These are phyloP conservation scores for Nemania abortiva DNA, from an alignment of 2,329 filamentous ascomycete species.

Conservation along the genomic window DNA sequence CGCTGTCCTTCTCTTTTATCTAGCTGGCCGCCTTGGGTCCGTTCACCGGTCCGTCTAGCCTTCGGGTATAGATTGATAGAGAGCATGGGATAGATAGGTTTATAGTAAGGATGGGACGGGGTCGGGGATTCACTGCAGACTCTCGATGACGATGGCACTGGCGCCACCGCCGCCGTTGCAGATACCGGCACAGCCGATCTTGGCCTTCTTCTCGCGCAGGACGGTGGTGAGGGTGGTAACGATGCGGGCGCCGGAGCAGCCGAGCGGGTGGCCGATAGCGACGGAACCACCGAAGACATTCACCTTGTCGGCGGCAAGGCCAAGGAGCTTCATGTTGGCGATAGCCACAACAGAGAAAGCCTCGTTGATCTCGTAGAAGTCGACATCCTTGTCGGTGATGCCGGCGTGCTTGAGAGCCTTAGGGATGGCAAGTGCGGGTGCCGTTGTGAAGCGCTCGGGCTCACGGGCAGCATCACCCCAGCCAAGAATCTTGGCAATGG, in stretches of 20 bases:
- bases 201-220: slow-evolving; percentile 88
- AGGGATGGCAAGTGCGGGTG: slow-evolving; percentile 92
- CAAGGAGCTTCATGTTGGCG: slow-evolving; percentile 94
- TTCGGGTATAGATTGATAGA: slow-evolving; percentile 12
- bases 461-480: slow-evolving; percentile 95
- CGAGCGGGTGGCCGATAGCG: slow-evolving; percentile 94
- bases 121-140: slow-evolving; percentile 52
- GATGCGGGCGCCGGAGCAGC: slow-evolving; percentile 93
- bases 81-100: slow-evolving; percentile 9
- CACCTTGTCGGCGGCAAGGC: slow-evolving; percentile 83
- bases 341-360: slow-evolving; percentile 97
- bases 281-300: slow-evolving; percentile 97
- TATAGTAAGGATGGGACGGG: slow-evolving; percentile 31
- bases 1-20: slow-evolving; percentile 11
- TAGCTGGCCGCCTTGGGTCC: slow-evolving; percentile 10
- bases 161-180: slow-evolving; percentile 98
- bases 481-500: slow-evolving; percentile 94
- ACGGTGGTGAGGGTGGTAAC: slow-evolving; percentile 90
- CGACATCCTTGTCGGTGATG: slow-evolving; percentile 79
- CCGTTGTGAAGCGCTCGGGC: slow-evolving; percentile 95
- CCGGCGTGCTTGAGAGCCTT: slow-evolving; percentile 97
- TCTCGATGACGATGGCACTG: slow-evolving; percentile 92
- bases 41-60: not conserved
- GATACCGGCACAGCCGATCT: slow-evolving; percentile 93
- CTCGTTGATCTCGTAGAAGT: slow-evolving; percentile 99